Evolutionary conservation across 768 basidiomycete species (phyloP), one percentile per base, ranked within the genome.

Genomic region (Russula compacta): DNA sequence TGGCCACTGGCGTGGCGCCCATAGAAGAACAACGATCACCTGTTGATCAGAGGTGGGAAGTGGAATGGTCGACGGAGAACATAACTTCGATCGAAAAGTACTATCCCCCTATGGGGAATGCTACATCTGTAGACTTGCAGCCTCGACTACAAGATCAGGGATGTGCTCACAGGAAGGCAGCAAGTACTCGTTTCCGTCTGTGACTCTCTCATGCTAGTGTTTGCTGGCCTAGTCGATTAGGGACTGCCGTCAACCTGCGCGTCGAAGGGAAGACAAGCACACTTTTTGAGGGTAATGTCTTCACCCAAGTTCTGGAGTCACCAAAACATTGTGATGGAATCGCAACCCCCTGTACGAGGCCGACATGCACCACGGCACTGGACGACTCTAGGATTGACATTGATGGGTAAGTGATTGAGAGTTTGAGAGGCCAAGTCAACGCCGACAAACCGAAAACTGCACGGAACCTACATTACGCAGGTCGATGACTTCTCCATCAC

Each of bases 331-430:
- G 79, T 67, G 75, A 79, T 66, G 78, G 79, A 10, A 68, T 12
- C 65, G 60, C 0, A 73, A 78, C 52, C 68, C 68, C 67, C 6
- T 53, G 55, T 29, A 75, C 77, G 3, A 76, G 76, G 4, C 73
- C 78, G 10, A 78, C 78, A 0, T 73, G 72, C 53, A 78, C 74
- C 7, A 74, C 73, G 43, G 79, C 79, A 12, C 70, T 81, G 15
- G 78, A 74, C 50, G 75, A 77, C 66, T 78, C 77, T 10, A 15
- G 4, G 2, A 42, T 53, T 10, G 39, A 15, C 15, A 42, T 53
- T 15, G 53, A 53, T n/a, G 53, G 24, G 53, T 42, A 53, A 40
- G 39, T 24, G 15, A 42, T 53, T 21, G 33, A 35, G 35, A 12
- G 39, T 29, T 3, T 29, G 14, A 12, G 14, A 14, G 14, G 2